Evolutionary conservation across 148 eudicot genomes (phyloP), one percentile per base, ranked within the genome.

Genomic region (Silene conica): DNA sequence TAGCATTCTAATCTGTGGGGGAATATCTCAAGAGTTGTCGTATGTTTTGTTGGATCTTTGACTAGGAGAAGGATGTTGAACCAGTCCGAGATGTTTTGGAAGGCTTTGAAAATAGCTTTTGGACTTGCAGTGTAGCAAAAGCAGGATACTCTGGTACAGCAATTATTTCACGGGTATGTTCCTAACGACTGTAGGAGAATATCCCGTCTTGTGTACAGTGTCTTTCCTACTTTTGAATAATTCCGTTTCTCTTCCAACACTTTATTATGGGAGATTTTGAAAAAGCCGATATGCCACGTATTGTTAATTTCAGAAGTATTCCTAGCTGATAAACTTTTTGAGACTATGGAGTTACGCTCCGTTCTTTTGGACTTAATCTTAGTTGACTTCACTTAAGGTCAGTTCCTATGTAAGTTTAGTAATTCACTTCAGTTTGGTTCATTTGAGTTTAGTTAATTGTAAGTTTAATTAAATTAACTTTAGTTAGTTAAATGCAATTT

Each of bases 81-180:
- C 70, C 84, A 56, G 83, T 94, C 68, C 86, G 82, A 74, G 81
- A 87, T 86, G 88, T 94, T 38, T 83, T 94, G 69, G 91, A 90
- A 79, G 97, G 91, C 71, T 94, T 88, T 70, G 86, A 84, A 34
- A 84, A 85, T 78, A 88, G 90, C 86, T 94, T 81, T 78, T 94
- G 97, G 97, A 87, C 96, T 6, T 94, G 98, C 76, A 92, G 98
- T 75, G 76, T 82, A 74, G 79, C 93, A 8, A 94, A 94, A 77
- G 88, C 86, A 60, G 98, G 97, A 64, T 94, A 94, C 77, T 88
- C 98, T 80, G 97, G 98, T 63, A 92, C 96, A 9, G 84, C 98
- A 71, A 83, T 94, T 76, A 84, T 94, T 71, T 94, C 98, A 67
- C 85, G 97, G 95, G 98, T 94, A 86, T 70, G 82, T 69, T 70